Conservation (phyloP, 176 grass and related monocot species). For the Poa annua region DNA sequence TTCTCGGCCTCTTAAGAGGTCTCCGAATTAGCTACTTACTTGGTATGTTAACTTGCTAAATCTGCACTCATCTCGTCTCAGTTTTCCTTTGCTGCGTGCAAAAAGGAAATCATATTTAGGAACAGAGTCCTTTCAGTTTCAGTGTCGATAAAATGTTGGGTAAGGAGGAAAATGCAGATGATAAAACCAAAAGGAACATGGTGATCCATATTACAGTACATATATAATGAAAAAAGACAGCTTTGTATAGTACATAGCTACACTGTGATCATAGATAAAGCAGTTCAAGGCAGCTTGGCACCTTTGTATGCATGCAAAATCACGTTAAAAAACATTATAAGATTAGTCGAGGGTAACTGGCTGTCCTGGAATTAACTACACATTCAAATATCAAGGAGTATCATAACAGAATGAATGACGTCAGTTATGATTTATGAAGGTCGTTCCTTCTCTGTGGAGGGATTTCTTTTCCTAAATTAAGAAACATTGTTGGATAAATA, state of each 20-base stretch:
- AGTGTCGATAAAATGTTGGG: background rate
- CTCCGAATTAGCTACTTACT: conserved; percentile 38
- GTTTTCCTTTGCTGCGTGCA: conserved; percentile 47
- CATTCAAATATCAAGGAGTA: background rate
- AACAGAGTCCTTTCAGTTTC: too few relatives aligned
- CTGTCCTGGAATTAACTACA: background rate
- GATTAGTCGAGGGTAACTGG: background rate
- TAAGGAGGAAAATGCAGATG: background rate
- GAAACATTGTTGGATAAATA: conserved; percentile 19
- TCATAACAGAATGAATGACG: conserved; percentile 4
- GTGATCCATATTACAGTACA: background rate
- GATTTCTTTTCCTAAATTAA: background rate
- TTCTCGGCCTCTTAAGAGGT: background rate
- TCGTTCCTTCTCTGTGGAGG: background rate
- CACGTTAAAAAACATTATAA: too few relatives aligned
- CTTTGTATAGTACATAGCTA: background rate
- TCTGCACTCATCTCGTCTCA: conserved; percentile 16
- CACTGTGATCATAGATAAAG: too few relatives aligned
- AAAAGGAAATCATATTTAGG: background rate
- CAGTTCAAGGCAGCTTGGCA: too few relatives aligned
- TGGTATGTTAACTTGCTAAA: background rate
- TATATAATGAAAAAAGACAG: background rate
- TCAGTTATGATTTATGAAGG: conserved; percentile 9
- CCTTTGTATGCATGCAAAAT: too few relatives aligned
- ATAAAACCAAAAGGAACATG: background rate